Evolutionary conservation across 2,329 filamentous ascomycete species (phyloP), one percentile per base, ranked within the genome.

Genomic region (Tolypocladium pustulatum): DNA sequence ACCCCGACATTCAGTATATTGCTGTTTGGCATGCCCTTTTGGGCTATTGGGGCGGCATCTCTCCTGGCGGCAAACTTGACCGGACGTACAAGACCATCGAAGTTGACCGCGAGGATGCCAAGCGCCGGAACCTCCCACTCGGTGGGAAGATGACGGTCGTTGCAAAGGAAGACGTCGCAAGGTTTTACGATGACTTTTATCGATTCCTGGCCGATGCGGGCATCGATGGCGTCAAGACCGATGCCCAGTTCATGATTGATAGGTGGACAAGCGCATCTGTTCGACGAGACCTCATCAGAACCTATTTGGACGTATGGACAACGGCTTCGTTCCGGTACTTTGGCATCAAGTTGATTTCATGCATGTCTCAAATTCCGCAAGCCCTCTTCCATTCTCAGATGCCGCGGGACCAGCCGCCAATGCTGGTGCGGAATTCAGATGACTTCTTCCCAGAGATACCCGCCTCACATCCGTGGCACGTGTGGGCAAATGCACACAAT

Each of bases 401-500:
- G 30, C 89, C 89, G 1, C 83, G 79, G n/a, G 90, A 88, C 68
- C 85, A 85, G 55, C 89, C 90, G 0, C 78, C 84, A 0, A 79
- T 95, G 30, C 77, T 92, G 0, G 82, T 91, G 22, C 88, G 94
- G 54, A 97, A 95, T 73, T 95, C 90, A 0, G 92, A 87, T 62
- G 89, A 97, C 73, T 99, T 92, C 78, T 97, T 95, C 71, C 94
- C 94, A 0, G 84, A 91, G 52, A 82, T 91, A 4, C 83, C 87
- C 0, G 81, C 84, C 0, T 91, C 88, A 8, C 94, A 99, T 62
- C 84, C 92, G 0, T 99, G 94, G 93, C 94, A 99, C 71, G 82
- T 97, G 40, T 99, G 95, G 78, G 85, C 88, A 62, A 99, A 97
- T 68, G 93, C 93, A 0, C 89, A 97, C 72, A 97, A 96, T 69